A percentile compares a stretch with the other conserved stretches of the same genome.
These are phyloP conservation scores for Flagelloscypha sp. DNA, from an alignment of 768 basidiomycete species.

Conservation along the genomic window DNA sequence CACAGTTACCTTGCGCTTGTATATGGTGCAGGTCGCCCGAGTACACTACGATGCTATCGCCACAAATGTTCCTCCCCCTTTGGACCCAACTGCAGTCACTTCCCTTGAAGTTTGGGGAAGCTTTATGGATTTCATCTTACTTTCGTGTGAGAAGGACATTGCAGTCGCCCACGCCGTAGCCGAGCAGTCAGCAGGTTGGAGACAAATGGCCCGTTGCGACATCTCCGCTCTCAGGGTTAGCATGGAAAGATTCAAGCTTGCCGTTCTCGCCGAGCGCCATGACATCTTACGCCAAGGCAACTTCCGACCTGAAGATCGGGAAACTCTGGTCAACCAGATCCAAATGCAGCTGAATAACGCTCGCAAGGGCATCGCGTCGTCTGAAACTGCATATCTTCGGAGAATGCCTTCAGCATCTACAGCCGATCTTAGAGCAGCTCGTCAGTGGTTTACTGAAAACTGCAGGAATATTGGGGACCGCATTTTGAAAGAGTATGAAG, in stretches of 20 bases:
- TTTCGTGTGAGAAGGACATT: conserved; percentile 39
- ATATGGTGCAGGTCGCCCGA: conserved; percentile 36
- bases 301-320: conserved; percentile 15
- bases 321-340: conserved; percentile 13
- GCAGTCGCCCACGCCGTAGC: conserved; percentile 39
- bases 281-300: conserved; percentile 23
- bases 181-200: conserved; percentile 38
- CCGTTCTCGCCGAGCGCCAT: conserved; percentile 25
- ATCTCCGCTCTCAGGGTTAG: conserved; percentile 36
- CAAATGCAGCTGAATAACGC: conserved; percentile 1
- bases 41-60: conserved; percentile 30
- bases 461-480: conserved; percentile 27
- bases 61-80: conserved; percentile 12
- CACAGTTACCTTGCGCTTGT: conserved; percentile 45
- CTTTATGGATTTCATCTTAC: conserved; percentile 38
- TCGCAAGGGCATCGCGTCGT: conserved; percentile 4
- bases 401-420: too few relatives aligned
- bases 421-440: conserved; percentile 18
- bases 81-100: too few relatives aligned
- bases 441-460: conserved; percentile 35
- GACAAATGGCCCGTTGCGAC: conserved; percentile 40
- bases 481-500: conserved; percentile 41
- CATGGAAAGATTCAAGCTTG: conserved; percentile 44
- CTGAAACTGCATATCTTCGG: too few relatives aligned
- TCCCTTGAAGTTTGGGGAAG: conserved; percentile 39